Base-by-base conservation (phyloP, 768 basidiomycete species). In the Lentinula lateritia region DNA sequence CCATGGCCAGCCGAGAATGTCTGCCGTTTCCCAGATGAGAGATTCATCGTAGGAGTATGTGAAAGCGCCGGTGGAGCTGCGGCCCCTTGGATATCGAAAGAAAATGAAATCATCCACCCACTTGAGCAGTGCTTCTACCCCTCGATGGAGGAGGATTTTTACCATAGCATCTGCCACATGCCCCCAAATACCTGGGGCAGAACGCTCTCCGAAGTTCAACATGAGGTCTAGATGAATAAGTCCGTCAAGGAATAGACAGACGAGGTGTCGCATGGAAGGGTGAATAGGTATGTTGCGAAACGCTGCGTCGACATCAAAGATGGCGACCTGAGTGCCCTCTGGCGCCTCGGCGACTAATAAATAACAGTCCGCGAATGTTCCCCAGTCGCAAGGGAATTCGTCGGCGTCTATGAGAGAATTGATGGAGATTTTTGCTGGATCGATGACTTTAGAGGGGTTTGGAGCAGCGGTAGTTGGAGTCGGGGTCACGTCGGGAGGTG, bases 281-380 rank as follows among this genome's bases (percentile, higher is more conserved):
- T 54, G 62, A 4, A 75, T 71, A 1, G 77, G 77, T 15, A 71
- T 68, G 46, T 66, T 66, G 3, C 73, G 64, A 54, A 73, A 77
- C 6, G 78, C 75, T 0, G 75, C 63, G 35, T 74, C 70, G 7
- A 79, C 69, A 52, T 80, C 77, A 35, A 76, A 71, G 0, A 75
- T 72, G 0, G 78, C 72, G 0, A 68, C 78, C 54, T 74, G 64
- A 0, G 75, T 64, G 10, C 74, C 74, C 3, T 23, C 23, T 23
- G 78, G 78, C 0, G 73, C 69, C 23, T 67, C 54, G 8, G 69
- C 64, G 1, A 76, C 66, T 2, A 71, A n/a, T 0, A 67, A 55
- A 18, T 52, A 67, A 23, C 67, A 67, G 3, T 68, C 63, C 0
- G 64, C 57, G 54, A 75, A 76, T 1, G 73, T 74, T 0, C 74